These are phyloP conservation scores for Starmerella sirachaensis DNA, from an alignment of 805 yeast genomes.

Conservation along the genomic window DNA sequence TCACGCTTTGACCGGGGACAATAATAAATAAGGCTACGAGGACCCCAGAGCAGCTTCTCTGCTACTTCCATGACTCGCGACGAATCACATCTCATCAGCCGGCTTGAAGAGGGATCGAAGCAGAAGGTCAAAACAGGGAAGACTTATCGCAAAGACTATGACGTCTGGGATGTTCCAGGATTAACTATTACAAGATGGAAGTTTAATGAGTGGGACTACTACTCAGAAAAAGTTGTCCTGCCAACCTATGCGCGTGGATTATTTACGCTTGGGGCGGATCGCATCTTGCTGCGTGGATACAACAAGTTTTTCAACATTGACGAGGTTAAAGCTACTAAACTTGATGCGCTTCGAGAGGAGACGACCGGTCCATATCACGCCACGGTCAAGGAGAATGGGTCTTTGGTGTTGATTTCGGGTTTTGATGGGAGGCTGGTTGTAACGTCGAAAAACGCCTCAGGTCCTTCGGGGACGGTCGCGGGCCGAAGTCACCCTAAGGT, in stretches of 20 bases:
- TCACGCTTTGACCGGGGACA: no score
- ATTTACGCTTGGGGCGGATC: slow-evolving; percentile 39
- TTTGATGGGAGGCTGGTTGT: slow-evolving; percentile 67
- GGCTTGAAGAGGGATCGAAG: slow-evolving; percentile 1
- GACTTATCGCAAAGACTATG: slow-evolving; percentile 14
- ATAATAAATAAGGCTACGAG: no score
- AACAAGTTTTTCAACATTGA: slow-evolving; percentile 82
- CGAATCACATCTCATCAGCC: not conserved
- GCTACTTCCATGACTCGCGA: no score
- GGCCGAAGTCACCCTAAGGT: slow-evolving; percentile 59
- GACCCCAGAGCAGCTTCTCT: no score
- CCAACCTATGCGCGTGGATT: slow-evolving; percentile 79
- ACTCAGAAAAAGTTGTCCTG: slow-evolving; percentile 38
- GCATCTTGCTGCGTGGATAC: slow-evolving; percentile 72
- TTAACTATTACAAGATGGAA: slow-evolving; percentile 45
- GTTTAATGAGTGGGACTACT: slow-evolving; percentile 83
- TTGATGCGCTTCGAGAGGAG: slow-evolving; percentile 34
- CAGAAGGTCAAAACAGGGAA: slow-evolving; percentile 14
- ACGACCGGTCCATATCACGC: slow-evolving; percentile 70
- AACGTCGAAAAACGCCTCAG: slow-evolving; percentile 86
- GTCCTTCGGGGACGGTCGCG: slow-evolving; percentile 32
- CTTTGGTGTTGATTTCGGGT: slow-evolving; percentile 75
- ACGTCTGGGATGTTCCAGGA: slow-evolving; percentile 25
- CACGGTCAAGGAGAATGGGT: slow-evolving; percentile 85
- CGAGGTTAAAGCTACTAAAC: slow-evolving; percentile 47